These are phyloP conservation scores for Macaranga tanarius DNA, from an alignment of 441 rosid genomes.

Conservation along the genomic window DNA sequence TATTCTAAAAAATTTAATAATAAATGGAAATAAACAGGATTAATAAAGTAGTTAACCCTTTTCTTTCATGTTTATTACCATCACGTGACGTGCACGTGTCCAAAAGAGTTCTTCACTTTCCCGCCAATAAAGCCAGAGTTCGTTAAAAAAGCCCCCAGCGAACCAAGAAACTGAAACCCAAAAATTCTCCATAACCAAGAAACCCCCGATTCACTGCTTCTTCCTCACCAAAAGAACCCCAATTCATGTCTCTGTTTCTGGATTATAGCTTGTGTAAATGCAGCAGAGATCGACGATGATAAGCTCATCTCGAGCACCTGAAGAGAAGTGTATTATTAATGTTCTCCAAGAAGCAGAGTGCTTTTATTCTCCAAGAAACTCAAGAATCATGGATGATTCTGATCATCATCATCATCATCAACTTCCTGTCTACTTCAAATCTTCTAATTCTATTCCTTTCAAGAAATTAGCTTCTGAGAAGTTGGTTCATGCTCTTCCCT, in stretches of 20 bases:
- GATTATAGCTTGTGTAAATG: not conserved
- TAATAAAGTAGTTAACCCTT: too few species aligned
- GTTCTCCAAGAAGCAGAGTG: not conserved
- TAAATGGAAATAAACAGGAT: too few species aligned
- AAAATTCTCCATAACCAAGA: not conserved
- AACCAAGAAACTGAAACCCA: not conserved
- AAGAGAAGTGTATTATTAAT: not conserved
- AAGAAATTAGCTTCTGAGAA: constrained; percentile 30
- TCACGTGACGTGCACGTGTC: too few species aligned
- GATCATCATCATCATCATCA: constrained; percentile 33
- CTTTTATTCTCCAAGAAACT: constrained; percentile 13
- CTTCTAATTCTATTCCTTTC: constrained; percentile 5
- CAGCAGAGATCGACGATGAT: constrained; percentile 24
- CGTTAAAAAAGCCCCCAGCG: not conserved
- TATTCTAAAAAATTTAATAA: too few species aligned
- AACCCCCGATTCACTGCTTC: not conserved
- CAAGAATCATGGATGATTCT: not conserved
- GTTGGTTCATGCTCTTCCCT: constrained; percentile 54
- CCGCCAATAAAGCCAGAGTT: not conserved
- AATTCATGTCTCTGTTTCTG: too few species aligned
- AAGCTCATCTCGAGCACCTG: constrained; percentile 24
- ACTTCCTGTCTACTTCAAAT: constrained; percentile 40
- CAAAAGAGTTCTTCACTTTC: not conserved
- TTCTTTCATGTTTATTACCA: too few species aligned
- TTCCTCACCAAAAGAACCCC: too few species aligned